These are phyloP conservation scores for Backusella westeae DNA, from an alignment of 192 early-diverging fungal genomes.

Conservation along the genomic window DNA sequence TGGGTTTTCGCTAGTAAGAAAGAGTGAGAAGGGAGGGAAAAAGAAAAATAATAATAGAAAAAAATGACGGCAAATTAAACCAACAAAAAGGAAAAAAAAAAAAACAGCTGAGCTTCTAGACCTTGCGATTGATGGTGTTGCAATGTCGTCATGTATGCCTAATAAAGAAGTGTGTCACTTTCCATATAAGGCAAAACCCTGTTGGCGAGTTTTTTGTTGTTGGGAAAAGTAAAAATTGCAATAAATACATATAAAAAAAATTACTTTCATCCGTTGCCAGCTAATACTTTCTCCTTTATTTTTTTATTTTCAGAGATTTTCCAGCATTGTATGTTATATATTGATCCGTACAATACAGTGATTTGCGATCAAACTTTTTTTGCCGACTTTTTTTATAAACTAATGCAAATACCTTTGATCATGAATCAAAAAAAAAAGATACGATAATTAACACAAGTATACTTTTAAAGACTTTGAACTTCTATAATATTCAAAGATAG, in stretches of 20 bases:
- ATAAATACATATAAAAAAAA: background rate
- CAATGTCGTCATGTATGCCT: background rate
- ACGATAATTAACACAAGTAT: too few relatives aligned
- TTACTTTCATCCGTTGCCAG: background rate
- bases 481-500: too few relatives aligned
- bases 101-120: background rate
- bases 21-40: background rate
- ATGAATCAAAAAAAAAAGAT: too few relatives aligned
- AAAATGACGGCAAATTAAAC: background rate
- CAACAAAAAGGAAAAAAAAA: background rate
- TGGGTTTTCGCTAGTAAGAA: background rate
- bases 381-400: too few relatives aligned
- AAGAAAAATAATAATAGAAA: constrained; percentile 16
- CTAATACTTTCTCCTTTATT: background rate
- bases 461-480: too few relatives aligned
- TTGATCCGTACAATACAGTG: too few relatives aligned
- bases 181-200: background rate
- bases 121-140: background rate
- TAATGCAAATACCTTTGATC: too few relatives aligned
- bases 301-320: background rate
- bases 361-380: too few relatives aligned
- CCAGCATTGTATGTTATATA: too few relatives aligned
- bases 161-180: background rate
- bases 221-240: background rate
- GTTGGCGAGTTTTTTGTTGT: background rate